A percentile compares a stretch with the other conserved stretches of the same genome.
Evolutionary conservation across 2,329 filamentous ascomycete genomes (phyloP).

Genomic region (Colletotrichum endophyticum): DNA sequence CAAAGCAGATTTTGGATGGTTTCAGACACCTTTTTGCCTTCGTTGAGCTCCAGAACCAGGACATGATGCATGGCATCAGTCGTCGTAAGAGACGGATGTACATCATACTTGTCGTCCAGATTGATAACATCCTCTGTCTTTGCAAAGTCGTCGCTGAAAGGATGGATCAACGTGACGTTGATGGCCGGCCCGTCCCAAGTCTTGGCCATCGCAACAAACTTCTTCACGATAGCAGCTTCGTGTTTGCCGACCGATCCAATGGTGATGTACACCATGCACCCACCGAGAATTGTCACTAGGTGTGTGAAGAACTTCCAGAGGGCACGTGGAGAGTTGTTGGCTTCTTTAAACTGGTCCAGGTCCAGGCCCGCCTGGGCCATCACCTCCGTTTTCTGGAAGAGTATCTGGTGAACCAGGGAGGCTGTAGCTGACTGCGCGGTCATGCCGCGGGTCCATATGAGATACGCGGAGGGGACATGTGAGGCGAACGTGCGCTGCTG

Average conservation of each 20-base stretch:
- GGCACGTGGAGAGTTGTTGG: constrained; percentile 18
- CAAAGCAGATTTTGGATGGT: constrained; percentile 29
- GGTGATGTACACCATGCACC: constrained; percentile 28
- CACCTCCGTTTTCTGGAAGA: constrained; percentile 28
- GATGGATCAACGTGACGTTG: constrained; percentile 29
- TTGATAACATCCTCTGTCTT: constrained; percentile 25
- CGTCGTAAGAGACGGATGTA: constrained; percentile 29
- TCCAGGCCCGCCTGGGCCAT: constrained; percentile 22
- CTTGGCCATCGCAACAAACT: constrained; percentile 25
- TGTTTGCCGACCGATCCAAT: constrained; percentile 30
- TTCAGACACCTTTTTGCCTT: constrained; percentile 21
- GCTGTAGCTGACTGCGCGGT: constrained; percentile 29
- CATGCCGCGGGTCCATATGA: constrained; percentile 33
- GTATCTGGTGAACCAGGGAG: constrained; percentile 28
- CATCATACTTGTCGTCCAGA: constrained; percentile 31
- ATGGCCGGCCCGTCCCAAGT: constrained; percentile 28
- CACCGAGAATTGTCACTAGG: constrained; percentile 23
- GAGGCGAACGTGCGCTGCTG: constrained; percentile 25
- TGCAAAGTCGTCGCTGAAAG: constrained; percentile 27
- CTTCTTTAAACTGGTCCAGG: constrained; percentile 23
- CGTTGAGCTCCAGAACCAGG: constrained; percentile 25
- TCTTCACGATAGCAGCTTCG: constrained; percentile 29
- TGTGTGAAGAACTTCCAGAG: constrained; percentile 27
- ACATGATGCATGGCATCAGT: constrained; percentile 32
- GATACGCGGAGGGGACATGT: constrained; percentile 24